phyloP scores from a whole-genome alignment of 352 stramenopile genomes.

The Aphanomyces invadans region DNA sequence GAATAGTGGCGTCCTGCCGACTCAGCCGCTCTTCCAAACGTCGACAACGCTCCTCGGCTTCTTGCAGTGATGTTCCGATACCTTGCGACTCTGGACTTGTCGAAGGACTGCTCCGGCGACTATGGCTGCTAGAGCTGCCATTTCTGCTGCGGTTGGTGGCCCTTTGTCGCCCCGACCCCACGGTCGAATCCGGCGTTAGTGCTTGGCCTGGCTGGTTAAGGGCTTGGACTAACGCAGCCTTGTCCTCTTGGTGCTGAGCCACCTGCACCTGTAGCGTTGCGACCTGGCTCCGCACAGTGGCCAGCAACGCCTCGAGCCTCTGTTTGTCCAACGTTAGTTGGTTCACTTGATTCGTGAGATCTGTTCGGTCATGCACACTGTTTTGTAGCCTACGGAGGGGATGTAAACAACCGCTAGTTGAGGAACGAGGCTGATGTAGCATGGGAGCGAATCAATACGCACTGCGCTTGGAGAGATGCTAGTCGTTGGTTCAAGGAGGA shows the following conservation, averaged over 20 bases:
- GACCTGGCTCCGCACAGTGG: slow-evolving; percentile 53
- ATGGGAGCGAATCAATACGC: background rate
- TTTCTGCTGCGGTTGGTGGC: too few relatives aligned
- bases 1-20: slow-evolving; percentile 70
- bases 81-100: too few relatives aligned
- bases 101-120: too few relatives aligned
- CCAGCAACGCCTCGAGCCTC: slow-evolving; percentile 57
- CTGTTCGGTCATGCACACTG: slow-evolving; percentile 53
- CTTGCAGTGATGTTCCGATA: slow-evolving; percentile 42
- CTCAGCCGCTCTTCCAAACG: slow-evolving; percentile 64
- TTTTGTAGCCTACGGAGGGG: slow-evolving; percentile 43
- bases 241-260: slow-evolving; percentile 59
- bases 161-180: too few relatives aligned
- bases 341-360: slow-evolving; percentile 52
- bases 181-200: too few relatives aligned
- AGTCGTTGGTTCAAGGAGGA: slow-evolving; percentile 67
- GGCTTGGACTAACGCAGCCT: slow-evolving; percentile 61
- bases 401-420: background rate
- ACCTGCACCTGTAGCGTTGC: slow-evolving; percentile 55
- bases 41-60: slow-evolving; percentile 66
- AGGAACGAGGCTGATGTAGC: too few relatives aligned
- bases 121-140: too few relatives aligned
- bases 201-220: background rate
- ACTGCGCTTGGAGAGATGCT: slow-evolving; percentile 52
- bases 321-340: slow-evolving; percentile 43